Percentiles rank a stretch among this genome's conserved stretches.
These are phyloP conservation scores for Bryoglossum gracile DNA, from an alignment of 495 filamentous ascomycete genomes.

Conservation along the genomic window DNA sequence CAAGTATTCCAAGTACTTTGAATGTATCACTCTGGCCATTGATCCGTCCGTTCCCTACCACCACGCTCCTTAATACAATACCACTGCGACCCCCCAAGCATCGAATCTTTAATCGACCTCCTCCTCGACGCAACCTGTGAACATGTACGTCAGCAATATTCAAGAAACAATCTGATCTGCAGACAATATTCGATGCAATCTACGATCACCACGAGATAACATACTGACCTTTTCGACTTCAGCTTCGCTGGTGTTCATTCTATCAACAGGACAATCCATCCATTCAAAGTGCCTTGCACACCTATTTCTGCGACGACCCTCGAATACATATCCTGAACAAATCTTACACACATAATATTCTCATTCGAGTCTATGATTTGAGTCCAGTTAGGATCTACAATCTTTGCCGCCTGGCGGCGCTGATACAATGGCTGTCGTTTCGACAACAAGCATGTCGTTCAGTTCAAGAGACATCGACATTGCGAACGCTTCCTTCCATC, in stretches of 20 bases:
- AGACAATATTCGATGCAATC: not conserved
- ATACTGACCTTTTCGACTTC: not conserved
- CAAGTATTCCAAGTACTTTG: conserved; percentile 1
- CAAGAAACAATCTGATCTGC: not conserved
- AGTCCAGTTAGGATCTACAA: not conserved
- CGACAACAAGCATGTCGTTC: conserved; percentile 19
- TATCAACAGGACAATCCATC: not conserved
- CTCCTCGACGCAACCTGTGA: conserved; percentile 9
- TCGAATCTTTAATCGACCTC: not conserved
- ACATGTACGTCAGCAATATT: conserved; percentile 6
- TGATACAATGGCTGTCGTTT: conserved; percentile 10
- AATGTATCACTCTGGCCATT: conserved; percentile 8
- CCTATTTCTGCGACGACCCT: not conserved
- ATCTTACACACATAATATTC: not conserved
- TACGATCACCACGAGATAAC: not conserved
- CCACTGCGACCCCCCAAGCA: not conserved
- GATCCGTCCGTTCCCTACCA: conserved; percentile 20
- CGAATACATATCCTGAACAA: conserved; percentile 2
- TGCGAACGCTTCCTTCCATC: conserved; percentile 18
- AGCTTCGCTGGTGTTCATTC: not conserved
- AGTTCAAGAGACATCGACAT: conserved; percentile 15
- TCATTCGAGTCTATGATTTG: conserved; percentile 6
- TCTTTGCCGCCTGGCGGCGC: conserved; percentile 9
- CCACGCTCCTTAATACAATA: conserved; percentile 5
- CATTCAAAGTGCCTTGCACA: not conserved